Evolutionary conservation across 805 yeast species (phyloP).

Genomic region (Millerago galiae): DNA sequence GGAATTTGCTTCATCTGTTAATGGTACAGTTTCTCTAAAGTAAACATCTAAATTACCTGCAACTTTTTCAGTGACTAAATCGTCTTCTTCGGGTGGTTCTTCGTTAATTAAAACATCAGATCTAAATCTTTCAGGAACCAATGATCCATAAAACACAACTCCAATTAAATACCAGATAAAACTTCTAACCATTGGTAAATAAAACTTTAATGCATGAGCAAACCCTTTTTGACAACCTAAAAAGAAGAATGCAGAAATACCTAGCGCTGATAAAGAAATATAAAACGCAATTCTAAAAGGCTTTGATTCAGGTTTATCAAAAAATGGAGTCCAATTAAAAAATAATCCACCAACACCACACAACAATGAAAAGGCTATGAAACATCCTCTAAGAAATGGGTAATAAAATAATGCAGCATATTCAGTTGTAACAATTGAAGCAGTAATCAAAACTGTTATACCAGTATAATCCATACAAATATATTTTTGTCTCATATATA

Average conservation of each 20-base stretch:
- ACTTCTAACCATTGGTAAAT: conserved; percentile 65
- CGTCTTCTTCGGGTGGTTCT: conserved; percentile 29
- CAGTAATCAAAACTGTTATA: conserved; percentile 82
- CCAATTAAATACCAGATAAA: conserved; percentile 74
- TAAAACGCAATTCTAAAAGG: conserved; percentile 76
- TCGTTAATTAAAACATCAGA: conserved; percentile 56
- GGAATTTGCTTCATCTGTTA: conserved; percentile 26
- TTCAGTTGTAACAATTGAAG: conserved; percentile 82
- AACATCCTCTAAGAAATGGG: conserved; percentile 40
- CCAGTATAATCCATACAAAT: conserved; percentile 97
- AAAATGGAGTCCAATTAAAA: conserved; percentile 88
- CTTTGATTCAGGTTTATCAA: conserved; percentile 83
- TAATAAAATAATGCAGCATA: conserved; percentile 67
- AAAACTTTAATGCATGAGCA: conserved; percentile 42
- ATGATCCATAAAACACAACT: conserved; percentile 78
- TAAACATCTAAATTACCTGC: conserved; percentile 28
- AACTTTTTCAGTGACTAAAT: conserved; percentile 26
- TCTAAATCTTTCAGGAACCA: conserved; percentile 87
- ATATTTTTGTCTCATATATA: conserved; percentile 58
- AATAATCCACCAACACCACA: conserved; percentile 69
- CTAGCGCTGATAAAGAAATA: conserved; percentile 69
- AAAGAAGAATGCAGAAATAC: conserved; percentile 57
- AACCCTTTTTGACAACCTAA: conserved; percentile 52
- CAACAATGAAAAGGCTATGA: conserved; percentile 52
- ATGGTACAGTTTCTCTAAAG: conserved; percentile 36